Conservation (phyloP, 225 moss, liverwort and hornwort genomes). For the Asterella californica region DNA sequence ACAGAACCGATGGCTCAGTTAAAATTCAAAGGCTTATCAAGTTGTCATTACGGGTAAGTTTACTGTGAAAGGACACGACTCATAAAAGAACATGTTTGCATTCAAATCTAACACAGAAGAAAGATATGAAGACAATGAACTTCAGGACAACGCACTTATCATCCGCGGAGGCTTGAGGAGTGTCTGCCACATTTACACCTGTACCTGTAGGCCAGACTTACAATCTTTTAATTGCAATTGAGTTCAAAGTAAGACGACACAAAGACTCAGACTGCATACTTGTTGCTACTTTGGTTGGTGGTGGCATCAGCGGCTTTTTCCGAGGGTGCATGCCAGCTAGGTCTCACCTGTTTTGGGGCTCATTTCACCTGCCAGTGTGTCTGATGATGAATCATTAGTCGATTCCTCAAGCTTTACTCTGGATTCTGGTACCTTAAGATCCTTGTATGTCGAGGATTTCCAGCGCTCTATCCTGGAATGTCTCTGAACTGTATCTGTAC, state of each 20-base stretch:
- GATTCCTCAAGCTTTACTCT: slow-evolving; percentile 10
- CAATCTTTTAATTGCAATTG: neutral
- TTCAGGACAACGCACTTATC: neutral
- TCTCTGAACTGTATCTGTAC: slow-evolving; percentile 16
- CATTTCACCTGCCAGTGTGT: slow-evolving; percentile 6
- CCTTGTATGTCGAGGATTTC: slow-evolving; percentile 21
- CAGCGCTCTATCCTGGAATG: slow-evolving; percentile 30
- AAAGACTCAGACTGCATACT: neutral
- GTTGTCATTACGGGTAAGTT: neutral
- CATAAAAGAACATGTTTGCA: neutral
- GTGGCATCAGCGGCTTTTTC: neutral
- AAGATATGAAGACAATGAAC: neutral
- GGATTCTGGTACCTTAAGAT: slow-evolving; percentile 13
- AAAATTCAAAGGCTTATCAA: neutral
- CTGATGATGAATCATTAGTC: slow-evolving; percentile 22
- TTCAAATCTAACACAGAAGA: neutral
- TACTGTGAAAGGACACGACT: neutral
- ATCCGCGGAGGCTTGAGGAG: neutral
- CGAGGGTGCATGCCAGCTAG: neutral
- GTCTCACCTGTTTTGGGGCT: neutral
- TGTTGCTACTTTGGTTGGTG: neutral
- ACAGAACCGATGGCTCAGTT: neutral
- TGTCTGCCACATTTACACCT: neutral
- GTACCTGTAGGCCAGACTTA: neutral
- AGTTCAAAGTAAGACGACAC: neutral